These are phyloP conservation scores for Rosellinia necatrix DNA, from an alignment of 2,329 filamentous ascomycete species.

Conservation along the genomic window DNA sequence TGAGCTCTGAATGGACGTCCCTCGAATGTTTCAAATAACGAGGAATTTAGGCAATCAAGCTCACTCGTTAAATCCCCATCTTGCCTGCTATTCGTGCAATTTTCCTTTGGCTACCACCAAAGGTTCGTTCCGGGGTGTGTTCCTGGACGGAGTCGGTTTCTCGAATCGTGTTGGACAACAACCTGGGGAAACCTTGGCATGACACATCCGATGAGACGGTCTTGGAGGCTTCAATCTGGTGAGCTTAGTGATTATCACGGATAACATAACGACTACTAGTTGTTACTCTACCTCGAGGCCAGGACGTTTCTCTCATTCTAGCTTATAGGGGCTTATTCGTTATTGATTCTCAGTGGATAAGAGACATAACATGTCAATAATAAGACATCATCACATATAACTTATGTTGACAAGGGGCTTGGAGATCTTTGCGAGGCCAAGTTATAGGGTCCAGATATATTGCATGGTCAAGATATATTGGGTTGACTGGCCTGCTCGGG, in stretches of 20 bases:
- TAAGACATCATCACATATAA: slow-evolving; percentile 17
- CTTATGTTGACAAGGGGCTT: slow-evolving; percentile 7
- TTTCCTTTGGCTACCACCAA: background rate
- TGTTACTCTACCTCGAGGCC: too few relatives aligned
- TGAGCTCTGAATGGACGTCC: slow-evolving; percentile 28
- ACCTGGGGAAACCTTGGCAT: slow-evolving; percentile 27
- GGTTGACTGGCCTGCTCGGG: slow-evolving; percentile 32
- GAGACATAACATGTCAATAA: background rate
- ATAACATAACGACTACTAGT: too few relatives aligned
- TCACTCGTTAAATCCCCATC: background rate
- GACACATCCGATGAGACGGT: background rate
- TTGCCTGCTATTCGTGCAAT: slow-evolving; percentile 17
- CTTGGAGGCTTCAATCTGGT: slow-evolving; percentile 10
- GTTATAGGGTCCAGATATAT: slow-evolving; percentile 23
- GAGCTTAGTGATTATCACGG: too few relatives aligned
- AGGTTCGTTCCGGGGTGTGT: slow-evolving; percentile 15
- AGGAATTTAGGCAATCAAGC: slow-evolving; percentile 32
- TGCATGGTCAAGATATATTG: slow-evolving; percentile 30
- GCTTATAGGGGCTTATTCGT: too few relatives aligned
- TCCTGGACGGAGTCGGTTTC: slow-evolving; percentile 14
- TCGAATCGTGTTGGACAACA: slow-evolving; percentile 4
- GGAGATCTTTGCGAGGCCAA: slow-evolving; percentile 17
- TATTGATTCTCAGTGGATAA: background rate
- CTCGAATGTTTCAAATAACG: slow-evolving; percentile 37
- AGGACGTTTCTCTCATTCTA: too few relatives aligned